Evolutionary conservation across 768 basidiomycete genomes (phyloP), one percentile per base, ranked within the genome.

Genomic region (Boletus subparvulus): DNA sequence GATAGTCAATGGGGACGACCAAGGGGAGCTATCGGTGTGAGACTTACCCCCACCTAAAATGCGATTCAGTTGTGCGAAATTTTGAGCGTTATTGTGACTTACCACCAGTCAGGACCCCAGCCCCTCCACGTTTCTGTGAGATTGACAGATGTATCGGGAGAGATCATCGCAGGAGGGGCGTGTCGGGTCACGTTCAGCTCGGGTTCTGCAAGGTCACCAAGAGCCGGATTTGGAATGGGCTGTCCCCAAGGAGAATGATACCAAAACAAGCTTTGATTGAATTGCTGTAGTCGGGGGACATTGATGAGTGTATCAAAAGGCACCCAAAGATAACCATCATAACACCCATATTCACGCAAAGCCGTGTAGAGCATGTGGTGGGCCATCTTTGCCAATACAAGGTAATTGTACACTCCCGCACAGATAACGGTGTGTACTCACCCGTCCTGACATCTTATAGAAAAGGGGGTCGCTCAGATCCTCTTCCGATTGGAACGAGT

Each of bases 301-400:
- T 82, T 82, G 47, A 82, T 69, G 19, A 81, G 64, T 8, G 80
- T 77, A 58, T 81, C 78, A 54, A 81, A 80, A 16, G 81, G 80
- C 39, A 75, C 79, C 80, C 80, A 81, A 16, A 81, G 74, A 61
- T 80, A 80, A 6, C 80, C 80, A 32, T 77, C 69, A 60, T 82
- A 82, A 60, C 80, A 81, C 13, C 62, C 69, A 49, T 77, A 62
- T 47, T 76, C 77, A 43, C 68, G 68, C 52, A 82, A 50, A 35
- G 74, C 78, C 4, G 78, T 81, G 59, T 78, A 79, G 11, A 81
- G 69, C 79, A 81, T 81, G 56, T 81, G 80, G 52, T 82, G 80
- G 7, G 79, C 80, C 80, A 80, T 77, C 70, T 65, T 47, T 69
- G 14, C 17, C 30, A 37, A 46, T 16, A 17, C 39, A 65, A 35